Base-by-base conservation (phyloP, 495 filamentous ascomycete genomes). In the Chaetomium cochliodes region DNA sequence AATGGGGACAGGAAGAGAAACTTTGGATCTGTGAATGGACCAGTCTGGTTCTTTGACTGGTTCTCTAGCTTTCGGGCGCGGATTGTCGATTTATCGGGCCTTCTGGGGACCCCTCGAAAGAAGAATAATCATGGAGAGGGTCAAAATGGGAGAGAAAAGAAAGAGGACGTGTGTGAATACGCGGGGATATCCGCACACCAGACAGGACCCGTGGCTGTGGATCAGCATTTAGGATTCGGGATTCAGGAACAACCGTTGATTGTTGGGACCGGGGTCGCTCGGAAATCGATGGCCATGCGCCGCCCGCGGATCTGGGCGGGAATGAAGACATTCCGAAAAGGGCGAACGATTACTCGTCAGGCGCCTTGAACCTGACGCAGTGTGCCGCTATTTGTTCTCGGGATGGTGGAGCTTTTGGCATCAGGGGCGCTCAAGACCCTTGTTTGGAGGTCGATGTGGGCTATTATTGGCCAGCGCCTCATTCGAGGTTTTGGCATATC, bases 401-500 rank as follows among this genome's bases (percentile, higher is more conserved):
- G 33, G 30, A 30, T 61, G 47, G 58, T 41, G 47, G 30, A n/a
- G 47, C 12, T 47, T 6, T 22, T 12, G 53, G n/a, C 8, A 9
- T 37, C 53, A 56, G 15, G 30, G 30, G 16, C 18, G 20, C 22
- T 0, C 9, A 5, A 28, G 2, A 49, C 26, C 44, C 58, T 25
- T 60, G 58, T 60, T 9, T 1, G 1, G 23, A 18, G 37, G 26
- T 44, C 30, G 50, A 46, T 56, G 22, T 1, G 37, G 22, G 33
- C 25, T 54, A 5, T 26, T 5, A 67, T 67, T 67, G 61, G 65
- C 33, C 42, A 18, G 8, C 5, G 12, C 15, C 1, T 37, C 49
- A 61, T 63, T 56, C 26, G 23, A 25, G 51, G 18, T 37, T 56
- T 25, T 26, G 25, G 42, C 67, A 60, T 60, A 66, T 66, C 63